Percentiles rank a stretch among this genome's conserved stretches.
phyloP scores from a whole-genome alignment of 2,329 filamentous ascomycete genomes.

The Venturiaceae sp. region DNA sequence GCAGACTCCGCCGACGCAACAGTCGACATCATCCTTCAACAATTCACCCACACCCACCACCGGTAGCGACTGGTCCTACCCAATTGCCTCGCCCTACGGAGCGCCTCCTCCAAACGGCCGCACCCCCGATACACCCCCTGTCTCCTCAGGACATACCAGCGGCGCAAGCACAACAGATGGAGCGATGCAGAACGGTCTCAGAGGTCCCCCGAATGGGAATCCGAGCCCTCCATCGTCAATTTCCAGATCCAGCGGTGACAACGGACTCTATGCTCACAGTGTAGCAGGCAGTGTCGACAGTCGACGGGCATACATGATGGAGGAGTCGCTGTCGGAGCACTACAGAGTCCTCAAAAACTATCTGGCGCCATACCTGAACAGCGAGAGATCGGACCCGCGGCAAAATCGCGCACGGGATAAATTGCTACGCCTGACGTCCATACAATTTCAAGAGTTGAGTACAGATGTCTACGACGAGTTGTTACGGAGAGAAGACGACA shows the following conservation, averaged over 20 bases:
- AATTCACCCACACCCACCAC: slow-evolving; percentile 24
- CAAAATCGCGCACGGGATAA: slow-evolving; percentile 92
- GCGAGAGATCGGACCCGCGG: slow-evolving; percentile 64
- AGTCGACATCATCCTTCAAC: slow-evolving; percentile 17
- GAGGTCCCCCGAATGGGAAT: slow-evolving; percentile 30
- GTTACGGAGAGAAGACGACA: slow-evolving; percentile 66
- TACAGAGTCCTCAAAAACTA: slow-evolving; percentile 72
- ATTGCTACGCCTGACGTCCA: slow-evolving; percentile 74
- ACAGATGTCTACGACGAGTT: slow-evolving; percentile 97
- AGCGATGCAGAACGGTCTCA: slow-evolving; percentile 44
- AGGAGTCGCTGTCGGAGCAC: slow-evolving; percentile 68
- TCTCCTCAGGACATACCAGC: slow-evolving; percentile 27
- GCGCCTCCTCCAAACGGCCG: slow-evolving; percentile 24
- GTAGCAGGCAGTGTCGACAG: slow-evolving; percentile 49
- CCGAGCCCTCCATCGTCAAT: slow-evolving; percentile 85
- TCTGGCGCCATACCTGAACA: slow-evolving; percentile 58
- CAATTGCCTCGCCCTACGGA: slow-evolving; percentile 20
- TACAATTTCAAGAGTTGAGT: slow-evolving; percentile 95
- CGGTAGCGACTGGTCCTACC: slow-evolving; percentile 25
- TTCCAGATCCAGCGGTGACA: slow-evolving; percentile 74
- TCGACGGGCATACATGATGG: slow-evolving; percentile 47
- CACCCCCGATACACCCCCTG: slow-evolving; percentile 19
- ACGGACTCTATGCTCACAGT: slow-evolving; percentile 47
- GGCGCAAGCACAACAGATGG: slow-evolving; percentile 28
- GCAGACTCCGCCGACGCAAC: slow-evolving; percentile 14